Base-by-base conservation (phyloP, 1,284 basidiomycete genomes). In the Trichosporon sp. region DNA sequence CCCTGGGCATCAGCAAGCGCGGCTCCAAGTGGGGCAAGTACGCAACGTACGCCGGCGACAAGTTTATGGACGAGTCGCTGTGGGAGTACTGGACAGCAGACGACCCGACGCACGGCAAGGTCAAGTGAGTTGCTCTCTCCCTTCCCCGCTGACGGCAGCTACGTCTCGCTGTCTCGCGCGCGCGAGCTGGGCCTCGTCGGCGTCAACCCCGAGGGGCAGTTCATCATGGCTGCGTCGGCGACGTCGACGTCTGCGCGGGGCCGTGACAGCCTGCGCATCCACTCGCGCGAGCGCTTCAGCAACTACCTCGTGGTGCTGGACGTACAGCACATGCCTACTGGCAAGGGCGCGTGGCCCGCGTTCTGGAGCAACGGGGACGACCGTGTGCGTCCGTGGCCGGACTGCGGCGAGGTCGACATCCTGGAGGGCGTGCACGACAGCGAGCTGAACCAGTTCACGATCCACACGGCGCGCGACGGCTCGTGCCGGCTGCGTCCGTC, bases 71-170 rank as follows among this genome's bases (percentile, higher is more conserved):
- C 56, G 56, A 60, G 27, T 31, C 27, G 29, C 15, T 60, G 18
- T 60, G 56, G 56, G 27, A 60, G 18, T 60, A 60, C 56, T 60
- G 56, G 56, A 32, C 27, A 5, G 15, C 8, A 15, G 56, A 60
- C 18, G 56, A 60, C 18, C 56, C 56, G 56, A 60, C 56, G 13
- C 56, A 60, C 29, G 56, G 56, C 56, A 60, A 60, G 27, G 56
- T 60, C 29, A 31, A 60, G 56, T 60, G 56, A 58, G 56, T 58
- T 11, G 8, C 29, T 13, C 3, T 29, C 29, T n/a, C 13, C 11
- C 23, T 32, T 58, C 27, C 53, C 15, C 3, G 18, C 56, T 58
- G 29, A 58, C 27, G 1, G 2, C 18, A 60, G 56, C 27, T 60
- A 60, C 56, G 56, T 60, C 56, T 60, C 56, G 29, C 56, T 60